phyloP scores from a whole-genome alignment of 2,329 filamentous ascomycete genomes.

The Thyridium curvatum region DNA sequence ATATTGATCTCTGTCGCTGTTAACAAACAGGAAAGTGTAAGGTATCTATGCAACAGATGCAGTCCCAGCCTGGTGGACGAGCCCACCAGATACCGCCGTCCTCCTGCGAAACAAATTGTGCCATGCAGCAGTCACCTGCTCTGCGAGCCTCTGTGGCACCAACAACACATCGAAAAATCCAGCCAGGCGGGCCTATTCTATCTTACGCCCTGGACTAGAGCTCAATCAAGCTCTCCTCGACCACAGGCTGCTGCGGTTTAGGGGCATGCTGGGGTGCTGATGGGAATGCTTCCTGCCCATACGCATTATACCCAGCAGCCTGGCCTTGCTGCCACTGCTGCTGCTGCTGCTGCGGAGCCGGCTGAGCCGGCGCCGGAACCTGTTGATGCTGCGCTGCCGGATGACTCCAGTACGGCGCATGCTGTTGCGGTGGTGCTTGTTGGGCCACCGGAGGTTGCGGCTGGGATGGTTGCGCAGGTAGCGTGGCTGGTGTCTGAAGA shows the following conservation, averaged over 20 bases:
- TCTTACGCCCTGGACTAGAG: conserved; percentile 35
- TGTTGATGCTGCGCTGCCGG: conserved; percentile 31
- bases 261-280: conserved; percentile 54
- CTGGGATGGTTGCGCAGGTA: conserved; percentile 25
- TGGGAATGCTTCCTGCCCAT: conserved; percentile 58
- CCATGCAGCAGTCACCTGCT: no score
- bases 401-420: conserved; percentile 42
- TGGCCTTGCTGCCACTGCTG: conserved; percentile 25
- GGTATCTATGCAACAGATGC: no score
- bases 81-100: no score
- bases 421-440: conserved; percentile 18
- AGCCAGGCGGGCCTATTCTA: no score
- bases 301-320: conserved; percentile 36
- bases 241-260: conserved; percentile 43
- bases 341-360: conserved; percentile 29
- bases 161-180: no score
- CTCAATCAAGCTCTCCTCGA: conserved; percentile 78
- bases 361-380: conserved; percentile 30
- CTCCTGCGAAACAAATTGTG: no score
- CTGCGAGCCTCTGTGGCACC: no score
- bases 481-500: conserved; percentile 30
- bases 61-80: no score
- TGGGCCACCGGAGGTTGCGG: conserved; percentile 21
- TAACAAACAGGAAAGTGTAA: no score
- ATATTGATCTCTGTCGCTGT: no score